Evolutionary conservation across 768 basidiomycete species (phyloP), one percentile per base, ranked within the genome.

Genomic region (Strobilomyces echinocephalus): DNA sequence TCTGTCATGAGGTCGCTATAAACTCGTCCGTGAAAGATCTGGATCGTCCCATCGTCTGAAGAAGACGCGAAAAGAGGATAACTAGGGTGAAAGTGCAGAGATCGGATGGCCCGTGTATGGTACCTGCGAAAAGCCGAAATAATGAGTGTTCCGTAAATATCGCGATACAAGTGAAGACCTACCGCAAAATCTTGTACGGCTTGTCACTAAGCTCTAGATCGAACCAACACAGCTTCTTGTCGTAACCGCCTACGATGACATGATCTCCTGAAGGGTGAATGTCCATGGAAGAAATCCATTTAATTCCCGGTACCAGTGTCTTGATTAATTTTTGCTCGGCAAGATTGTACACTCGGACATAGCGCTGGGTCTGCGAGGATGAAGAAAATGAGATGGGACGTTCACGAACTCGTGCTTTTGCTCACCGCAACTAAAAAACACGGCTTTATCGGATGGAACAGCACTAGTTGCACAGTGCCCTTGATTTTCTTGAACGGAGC

Each of bases 201-300:
- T 95, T 97, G 58, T 91, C 88, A 61, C 88, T 91, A 51, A 99
- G 83, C 65, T 98, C 97, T 59, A 99, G 76, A 74, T 99, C 97
- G 70, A 98, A 98, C 97, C 97, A 99, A 69, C 93, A 95, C 15
- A 99, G 74, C 70, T 97, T 97, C 61, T 90, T 87, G 74, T 99
- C 97, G 70, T 98, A 98, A 44, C 92, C 92, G 54, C 97, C 97
- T 46, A 99, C 91, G 56, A 99, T 92, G 56, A 99, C 76, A 75
- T 99, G 94, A 64, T 98, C 95, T 28, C 92, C 92, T 47, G 88
- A 87, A 20, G 95, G 91, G 72, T 99, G 97, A 24, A 99, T 81
- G 67, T 98, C 95, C 86, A 99, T 87, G 10, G 84, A 90, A 34
- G 94, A 97, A 66, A 99, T 97, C 95, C 95, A 98, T 68, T 84